Conservation (phyloP, 768 basidiomycete genomes). For the Mycena indigotica region DNA sequence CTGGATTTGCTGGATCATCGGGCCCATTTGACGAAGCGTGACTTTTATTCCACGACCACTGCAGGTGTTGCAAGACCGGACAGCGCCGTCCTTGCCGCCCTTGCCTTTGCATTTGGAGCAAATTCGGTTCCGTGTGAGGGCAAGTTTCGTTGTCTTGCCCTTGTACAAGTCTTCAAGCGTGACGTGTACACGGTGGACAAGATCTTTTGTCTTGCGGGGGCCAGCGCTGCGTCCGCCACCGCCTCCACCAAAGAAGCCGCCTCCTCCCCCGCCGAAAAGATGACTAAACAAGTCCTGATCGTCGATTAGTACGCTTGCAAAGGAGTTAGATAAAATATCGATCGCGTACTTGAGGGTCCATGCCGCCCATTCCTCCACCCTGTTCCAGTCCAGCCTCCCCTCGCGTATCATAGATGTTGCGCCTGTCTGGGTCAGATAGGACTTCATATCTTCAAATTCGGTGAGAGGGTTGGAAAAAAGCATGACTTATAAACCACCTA, state of each 20-base stretch:
- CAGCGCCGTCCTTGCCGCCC: slow-evolving; percentile 97
- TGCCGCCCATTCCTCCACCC: slow-evolving; percentile 85
- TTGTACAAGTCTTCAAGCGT: slow-evolving; percentile 99
- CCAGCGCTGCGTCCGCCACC: slow-evolving; percentile 67
- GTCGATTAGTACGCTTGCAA: slow-evolving; percentile 13
- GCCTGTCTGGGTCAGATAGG: slow-evolving; percentile 84
- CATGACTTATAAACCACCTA: slow-evolving; percentile 47
- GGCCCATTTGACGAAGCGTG: slow-evolving; percentile 95
- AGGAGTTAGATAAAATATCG: background rate
- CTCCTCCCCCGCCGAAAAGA: slow-evolving; percentile 80
- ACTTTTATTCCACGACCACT: slow-evolving; percentile 89
- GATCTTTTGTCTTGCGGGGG: slow-evolving; percentile 94
- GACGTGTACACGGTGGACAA: slow-evolving; percentile 94
- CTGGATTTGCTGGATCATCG: slow-evolving; percentile 99
- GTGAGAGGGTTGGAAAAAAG: slow-evolving; percentile 2
- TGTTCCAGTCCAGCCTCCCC: slow-evolving; percentile 92
- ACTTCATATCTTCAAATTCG: slow-evolving; percentile 74
- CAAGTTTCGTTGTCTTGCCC: slow-evolving; percentile 97
- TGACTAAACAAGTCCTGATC: slow-evolving; percentile 92
- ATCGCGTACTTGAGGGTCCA: slow-evolving; percentile 86
- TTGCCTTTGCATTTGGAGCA: slow-evolving; percentile 94
- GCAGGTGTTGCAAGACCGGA: slow-evolving; percentile 76
- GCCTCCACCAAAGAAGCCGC: slow-evolving; percentile 77
- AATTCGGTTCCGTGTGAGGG: slow-evolving; percentile 92
- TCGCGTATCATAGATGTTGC: slow-evolving; percentile 80